Evolutionary conservation across 1,284 basidiomycete genomes (phyloP).

Genomic region (Leccinum pachyderme): DNA sequence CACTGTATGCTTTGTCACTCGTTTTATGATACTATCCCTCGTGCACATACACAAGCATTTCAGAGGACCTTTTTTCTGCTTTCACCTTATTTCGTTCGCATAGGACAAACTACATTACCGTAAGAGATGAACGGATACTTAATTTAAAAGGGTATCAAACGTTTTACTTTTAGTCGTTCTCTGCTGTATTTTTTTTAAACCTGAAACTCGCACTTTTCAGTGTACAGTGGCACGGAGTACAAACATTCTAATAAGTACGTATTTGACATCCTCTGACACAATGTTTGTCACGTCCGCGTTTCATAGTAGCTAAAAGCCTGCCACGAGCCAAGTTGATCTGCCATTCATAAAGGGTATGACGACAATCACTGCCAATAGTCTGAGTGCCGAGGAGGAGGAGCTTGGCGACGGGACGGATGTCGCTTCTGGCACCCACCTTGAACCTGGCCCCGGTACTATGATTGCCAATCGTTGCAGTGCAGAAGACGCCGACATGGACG

Average conservation of each 20-base stretch:
- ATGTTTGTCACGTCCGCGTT: neutral
- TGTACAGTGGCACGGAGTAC: neutral
- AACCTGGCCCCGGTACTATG: neutral
- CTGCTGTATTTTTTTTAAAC: constrained; percentile 16
- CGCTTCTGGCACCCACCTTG: neutral
- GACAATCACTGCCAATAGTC: neutral
- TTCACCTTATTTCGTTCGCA: neutral
- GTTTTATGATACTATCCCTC: constrained; percentile 4
- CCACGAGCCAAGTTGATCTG: neutral
- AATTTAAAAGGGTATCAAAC: neutral
- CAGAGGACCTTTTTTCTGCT: constrained; percentile 5
- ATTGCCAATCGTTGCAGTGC: neutral
- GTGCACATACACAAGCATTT: constrained; percentile 15
- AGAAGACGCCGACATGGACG: neutral
- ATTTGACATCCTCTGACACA: neutral
- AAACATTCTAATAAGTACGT: neutral
- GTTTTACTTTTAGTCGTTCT: constrained; percentile 14
- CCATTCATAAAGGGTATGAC: neutral
- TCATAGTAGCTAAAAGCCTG: neutral
- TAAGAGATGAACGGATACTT: neutral
- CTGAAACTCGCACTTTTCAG: neutral
- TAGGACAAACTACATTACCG: constrained; percentile 10
- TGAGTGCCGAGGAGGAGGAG: neutral
- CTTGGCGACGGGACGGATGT: neutral
- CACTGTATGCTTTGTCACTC: neutral